Base-by-base conservation (phyloP, 768 basidiomycete genomes). In the Clitopilus hobsonii region DNA sequence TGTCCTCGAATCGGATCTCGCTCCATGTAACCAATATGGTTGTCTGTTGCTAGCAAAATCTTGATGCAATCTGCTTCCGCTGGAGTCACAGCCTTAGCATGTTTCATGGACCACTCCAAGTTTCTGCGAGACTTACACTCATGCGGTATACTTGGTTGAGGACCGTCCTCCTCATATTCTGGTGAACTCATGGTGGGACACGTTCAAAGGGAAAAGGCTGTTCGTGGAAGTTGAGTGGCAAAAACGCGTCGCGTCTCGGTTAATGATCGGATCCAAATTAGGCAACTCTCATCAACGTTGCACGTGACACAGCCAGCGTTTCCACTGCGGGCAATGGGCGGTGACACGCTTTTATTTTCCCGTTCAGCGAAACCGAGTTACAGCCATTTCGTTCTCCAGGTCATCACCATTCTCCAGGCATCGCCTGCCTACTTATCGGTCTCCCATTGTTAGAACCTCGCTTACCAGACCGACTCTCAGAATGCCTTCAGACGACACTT, bases 1-100 rank as follows among this genome's bases (percentile, higher is more conserved):
- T 92, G 88, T 0, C 96, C 94, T 26, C 97, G 83, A 38, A 98
- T 78, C 1, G 97, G 95, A 66, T 99, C 97, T 57, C 93, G 81
- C 71, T 98, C 96, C 58, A 88, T 80, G 72, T 92, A 97, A 0
- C 97, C 97, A 58, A 99, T 89, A 64, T 98, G 95, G 61, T 93
- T 96, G 71, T 98, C 95, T 0, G 95, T 97, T 5, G 95, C 95
- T 6, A 98, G 84, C 66, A 98, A 70, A 63, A 98, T 94, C 57
- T 74, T 78, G 56, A 94, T 85, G 0, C 84, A 90, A 64, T 92
- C 81, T 57, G 87, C 80, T 18, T 76, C 70, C 55, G 74, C 87
- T 86, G 61, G 10, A 18, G 41, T 20, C 41, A 45, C 41, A 45
- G 22, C 22, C 22, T 45, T n/a, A 36, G 32, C 32, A 36, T 4